phyloP scores from a whole-genome alignment of 176 grass and related monocot species.

The Eragrostis curvula region DNA sequence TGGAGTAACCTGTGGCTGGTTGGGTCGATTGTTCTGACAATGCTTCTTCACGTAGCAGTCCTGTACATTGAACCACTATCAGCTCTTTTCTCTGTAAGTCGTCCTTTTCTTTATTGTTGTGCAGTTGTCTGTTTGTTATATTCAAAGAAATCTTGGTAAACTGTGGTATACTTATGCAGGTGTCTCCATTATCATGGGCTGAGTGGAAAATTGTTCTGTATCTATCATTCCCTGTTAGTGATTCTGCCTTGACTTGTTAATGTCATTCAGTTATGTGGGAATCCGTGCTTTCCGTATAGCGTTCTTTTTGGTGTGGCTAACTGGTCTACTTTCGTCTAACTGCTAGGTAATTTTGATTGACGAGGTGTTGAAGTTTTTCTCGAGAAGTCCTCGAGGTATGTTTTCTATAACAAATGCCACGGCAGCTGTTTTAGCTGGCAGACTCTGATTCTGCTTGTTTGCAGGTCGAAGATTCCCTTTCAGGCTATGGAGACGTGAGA shows the following conservation, averaged over 20 bases:
- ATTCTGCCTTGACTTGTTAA: constrained; percentile 29
- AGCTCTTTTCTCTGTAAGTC: constrained; percentile 92
- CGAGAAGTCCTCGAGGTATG: constrained; percentile 69
- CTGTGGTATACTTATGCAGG: constrained; percentile 57
- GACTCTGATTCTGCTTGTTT: constrained; percentile 26
- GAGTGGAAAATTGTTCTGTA: constrained; percentile 96
- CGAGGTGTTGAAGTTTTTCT: constrained; percentile 74
- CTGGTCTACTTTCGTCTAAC: constrained; percentile 24
- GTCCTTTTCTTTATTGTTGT: constrained; percentile 33
- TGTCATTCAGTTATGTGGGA: constrained; percentile 11
- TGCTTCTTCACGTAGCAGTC: constrained; percentile 85
- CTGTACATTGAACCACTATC: constrained; percentile 86
- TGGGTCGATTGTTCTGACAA: constrained; percentile 90
- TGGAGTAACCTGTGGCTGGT: constrained; percentile 98
- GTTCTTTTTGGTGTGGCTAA: not conserved
- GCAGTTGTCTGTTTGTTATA: constrained; percentile 16
- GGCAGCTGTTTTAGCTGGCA: constrained; percentile 4
- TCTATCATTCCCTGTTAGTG: constrained; percentile 94
- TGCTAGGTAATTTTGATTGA: constrained; percentile 76
- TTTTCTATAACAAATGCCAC: constrained; percentile 4
- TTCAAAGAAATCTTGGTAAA: constrained; percentile 14
- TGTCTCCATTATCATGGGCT: constrained; percentile 86
- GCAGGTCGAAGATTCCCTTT: constrained; percentile 33
- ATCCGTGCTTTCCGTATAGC: not conserved
- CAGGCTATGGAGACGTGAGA: constrained; percentile 53